phyloP scores from a whole-genome alignment of 1,139 yeast genomes.

The Geotrichum carabidarum region DNA sequence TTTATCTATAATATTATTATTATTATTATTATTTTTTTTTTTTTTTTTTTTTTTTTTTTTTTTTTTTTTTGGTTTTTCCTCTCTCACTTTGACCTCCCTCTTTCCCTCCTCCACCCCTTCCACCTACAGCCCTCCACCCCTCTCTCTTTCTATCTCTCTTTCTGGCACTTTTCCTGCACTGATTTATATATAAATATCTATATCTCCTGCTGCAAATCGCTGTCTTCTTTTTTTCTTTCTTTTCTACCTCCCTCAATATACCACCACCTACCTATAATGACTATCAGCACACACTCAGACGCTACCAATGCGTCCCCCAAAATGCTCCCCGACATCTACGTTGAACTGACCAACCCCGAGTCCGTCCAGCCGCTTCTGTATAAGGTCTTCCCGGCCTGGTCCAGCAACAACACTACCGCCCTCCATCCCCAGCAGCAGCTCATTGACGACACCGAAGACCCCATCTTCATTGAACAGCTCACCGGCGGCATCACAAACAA shows the following conservation, averaged over 20 bases:
- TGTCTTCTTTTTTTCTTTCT: too few species aligned
- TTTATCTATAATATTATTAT: not conserved
- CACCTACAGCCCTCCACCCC: not conserved
- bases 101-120: not conserved
- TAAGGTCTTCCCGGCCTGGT: constrained; percentile 10
- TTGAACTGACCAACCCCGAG: constrained; percentile 8
- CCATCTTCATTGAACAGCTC: constrained; percentile 34
- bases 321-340: constrained; percentile 6
- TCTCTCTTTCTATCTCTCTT: not conserved
- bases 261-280: not conserved
- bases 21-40: not conserved
- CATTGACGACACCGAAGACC: not conserved
- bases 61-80: not conserved
- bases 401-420: not conserved
- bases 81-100: not conserved
- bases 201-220: too few species aligned
- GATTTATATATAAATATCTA: too few species aligned
- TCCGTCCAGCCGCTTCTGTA: constrained; percentile 11
- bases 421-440: not conserved
- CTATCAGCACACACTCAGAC: not conserved
- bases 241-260: not conserved
- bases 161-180: not conserved
- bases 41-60: not conserved
- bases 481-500: constrained; percentile 82
- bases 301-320: not conserved